These are phyloP conservation scores for Penicillium alfredii DNA, from an alignment of 495 filamentous ascomycete species.

Conservation along the genomic window DNA sequence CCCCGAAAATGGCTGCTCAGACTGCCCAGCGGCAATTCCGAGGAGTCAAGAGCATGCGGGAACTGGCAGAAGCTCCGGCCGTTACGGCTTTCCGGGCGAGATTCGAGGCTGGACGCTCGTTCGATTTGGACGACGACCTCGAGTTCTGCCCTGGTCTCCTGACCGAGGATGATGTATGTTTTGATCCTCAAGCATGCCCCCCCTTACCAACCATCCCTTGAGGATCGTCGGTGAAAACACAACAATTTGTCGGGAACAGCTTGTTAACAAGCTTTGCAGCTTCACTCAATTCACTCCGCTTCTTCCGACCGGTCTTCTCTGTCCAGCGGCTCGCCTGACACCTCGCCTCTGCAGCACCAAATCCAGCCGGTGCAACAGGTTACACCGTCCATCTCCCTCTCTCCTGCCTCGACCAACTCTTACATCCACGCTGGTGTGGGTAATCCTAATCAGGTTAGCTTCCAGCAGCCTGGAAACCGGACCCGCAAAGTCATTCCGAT, in stretches of 20 bases:
- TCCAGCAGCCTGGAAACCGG: slow-evolving; percentile 79
- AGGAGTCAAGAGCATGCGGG: slow-evolving; percentile 77
- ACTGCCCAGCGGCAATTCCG: slow-evolving; percentile 82
- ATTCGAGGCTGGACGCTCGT: slow-evolving; percentile 89
- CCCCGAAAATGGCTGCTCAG: slow-evolving; percentile 72
- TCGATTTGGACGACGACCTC: slow-evolving; percentile 95
- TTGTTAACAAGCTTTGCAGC: slow-evolving; percentile 43
- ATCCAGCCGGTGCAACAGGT: slow-evolving; percentile 69
- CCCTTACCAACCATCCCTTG: slow-evolving; percentile 2
- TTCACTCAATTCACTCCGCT: slow-evolving; percentile 82
- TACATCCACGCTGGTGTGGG: slow-evolving; percentile 57
- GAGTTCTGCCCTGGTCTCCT: slow-evolving; percentile 92
- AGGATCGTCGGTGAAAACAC: slow-evolving; percentile 3
- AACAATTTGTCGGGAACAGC: background rate
- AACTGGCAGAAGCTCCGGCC: slow-evolving; percentile 71
- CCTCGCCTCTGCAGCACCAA: slow-evolving; percentile 79
- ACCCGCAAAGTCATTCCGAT: slow-evolving; percentile 96
- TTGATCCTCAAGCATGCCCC: slow-evolving; percentile 6
- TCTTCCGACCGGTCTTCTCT: slow-evolving; percentile 89
- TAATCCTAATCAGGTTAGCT: slow-evolving; percentile 58
- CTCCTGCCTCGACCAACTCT: slow-evolving; percentile 58
- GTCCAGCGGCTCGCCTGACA: slow-evolving; percentile 87
- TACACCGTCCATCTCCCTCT: slow-evolving; percentile 73
- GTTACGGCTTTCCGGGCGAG: slow-evolving; percentile 71
- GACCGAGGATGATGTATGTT: slow-evolving; percentile 93